phyloP scores from a whole-genome alignment of 1,284 basidiomycete species.

The Cystobasidium sp. region DNA sequence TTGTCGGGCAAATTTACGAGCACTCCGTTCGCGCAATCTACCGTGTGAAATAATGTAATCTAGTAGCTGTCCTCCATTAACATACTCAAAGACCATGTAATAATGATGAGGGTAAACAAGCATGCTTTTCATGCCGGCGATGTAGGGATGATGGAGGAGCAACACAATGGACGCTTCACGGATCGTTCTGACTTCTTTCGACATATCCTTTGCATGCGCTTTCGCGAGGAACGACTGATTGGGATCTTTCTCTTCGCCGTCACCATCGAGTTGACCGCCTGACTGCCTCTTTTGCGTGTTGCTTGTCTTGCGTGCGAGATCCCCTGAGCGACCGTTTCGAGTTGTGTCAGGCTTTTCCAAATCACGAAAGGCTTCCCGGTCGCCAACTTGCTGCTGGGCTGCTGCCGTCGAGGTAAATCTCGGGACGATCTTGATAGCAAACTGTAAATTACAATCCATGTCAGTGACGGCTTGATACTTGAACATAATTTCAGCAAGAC shows the following conservation, averaged over 20 bases:
- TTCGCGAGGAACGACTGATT: constrained; percentile 70
- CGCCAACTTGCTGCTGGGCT: constrained; percentile 55
- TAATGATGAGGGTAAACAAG: constrained; percentile 94
- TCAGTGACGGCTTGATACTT: too few relatives aligned
- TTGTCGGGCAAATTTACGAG: constrained; percentile 94
- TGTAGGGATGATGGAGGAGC: constrained; percentile 95
- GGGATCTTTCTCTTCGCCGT: constrained; percentile 49
- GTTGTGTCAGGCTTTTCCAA: constrained; percentile 33
- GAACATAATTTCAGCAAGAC: constrained; percentile 51
- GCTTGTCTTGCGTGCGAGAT: constrained; percentile 1
- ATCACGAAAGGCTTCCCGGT: constrained; percentile 24
- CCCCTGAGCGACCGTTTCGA: constrained; percentile 5
- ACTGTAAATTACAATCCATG: constrained; percentile 60
- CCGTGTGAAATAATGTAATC: constrained; percentile 99
- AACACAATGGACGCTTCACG: constrained; percentile 92
- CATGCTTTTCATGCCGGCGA: constrained; percentile 99
- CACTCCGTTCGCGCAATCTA: constrained; percentile 89
- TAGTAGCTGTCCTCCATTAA: constrained; percentile 98
- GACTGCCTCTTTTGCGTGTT: constrained; percentile 25
- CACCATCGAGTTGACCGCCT: constrained; percentile 45
- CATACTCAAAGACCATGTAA: constrained; percentile 99
- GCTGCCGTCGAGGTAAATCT: constrained; percentile 67
- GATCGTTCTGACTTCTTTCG: constrained; percentile 93
- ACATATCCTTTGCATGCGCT: constrained; percentile 81
- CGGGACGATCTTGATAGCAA: constrained; percentile 97